Percentiles rank a stretch among this genome's conserved stretches.
Evolutionary conservation across 2,329 filamentous ascomycete genomes (phyloP).

Genomic region (Aspergillus melleus): DNA sequence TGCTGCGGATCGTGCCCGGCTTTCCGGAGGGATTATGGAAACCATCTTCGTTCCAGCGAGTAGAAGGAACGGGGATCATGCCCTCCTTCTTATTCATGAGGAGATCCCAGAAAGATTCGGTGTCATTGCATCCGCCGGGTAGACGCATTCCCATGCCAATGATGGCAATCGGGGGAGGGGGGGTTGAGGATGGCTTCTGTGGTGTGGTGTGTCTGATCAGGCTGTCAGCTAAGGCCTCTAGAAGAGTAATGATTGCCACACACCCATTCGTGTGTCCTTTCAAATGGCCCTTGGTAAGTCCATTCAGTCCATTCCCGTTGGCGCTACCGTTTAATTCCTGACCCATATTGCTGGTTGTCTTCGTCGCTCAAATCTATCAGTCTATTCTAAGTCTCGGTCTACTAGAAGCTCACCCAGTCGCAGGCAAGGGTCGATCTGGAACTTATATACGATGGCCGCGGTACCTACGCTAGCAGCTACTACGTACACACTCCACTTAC

Average conservation of each 20-base stretch:
- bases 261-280: neutral
- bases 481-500: neutral
- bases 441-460: neutral
- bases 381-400: neutral
- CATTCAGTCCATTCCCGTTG: neutral
- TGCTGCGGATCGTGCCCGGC: neutral
- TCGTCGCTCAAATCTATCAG: neutral
- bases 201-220: neutral
- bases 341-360: neutral
- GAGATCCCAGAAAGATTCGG: neutral
- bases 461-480: neutral
- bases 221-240: neutral
- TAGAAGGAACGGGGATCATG: neutral
- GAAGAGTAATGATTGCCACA: neutral
- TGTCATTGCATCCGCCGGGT: neutral
- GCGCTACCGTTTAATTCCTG: neutral
- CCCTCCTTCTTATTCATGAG: neutral
- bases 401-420: neutral
- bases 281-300: neutral
- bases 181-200: neutral
- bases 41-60: neutral
- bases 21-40: neutral
- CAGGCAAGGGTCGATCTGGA: neutral
- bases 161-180: neutral
- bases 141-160: neutral